These are phyloP conservation scores for Ambrosia artemisiifolia DNA, from an alignment of 129 eudicot genomes.

Conservation along the genomic window DNA sequence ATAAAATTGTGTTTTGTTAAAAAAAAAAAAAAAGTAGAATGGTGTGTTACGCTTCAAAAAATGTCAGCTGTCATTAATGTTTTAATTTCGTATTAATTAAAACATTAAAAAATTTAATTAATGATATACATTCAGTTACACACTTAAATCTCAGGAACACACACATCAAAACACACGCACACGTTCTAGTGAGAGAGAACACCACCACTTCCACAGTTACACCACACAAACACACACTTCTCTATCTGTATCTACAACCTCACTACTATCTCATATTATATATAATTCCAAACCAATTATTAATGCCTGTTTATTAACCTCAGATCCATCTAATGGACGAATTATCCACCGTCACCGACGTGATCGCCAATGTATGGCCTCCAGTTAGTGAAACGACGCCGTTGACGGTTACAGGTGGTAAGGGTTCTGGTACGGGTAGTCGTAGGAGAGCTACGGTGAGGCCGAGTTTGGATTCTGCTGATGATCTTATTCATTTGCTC, in stretches of 20 bases:
- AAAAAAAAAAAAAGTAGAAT: too few relatives aligned
- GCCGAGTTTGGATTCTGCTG: conserved; percentile 73
- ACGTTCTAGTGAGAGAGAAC: conserved; percentile 32
- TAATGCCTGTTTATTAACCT: conserved; percentile 38
- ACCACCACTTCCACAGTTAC: not conserved
- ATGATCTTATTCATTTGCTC: conserved; percentile 66
- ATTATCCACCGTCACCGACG: conserved; percentile 47
- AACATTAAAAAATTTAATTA: not conserved
- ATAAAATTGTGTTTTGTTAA: too few relatives aligned
- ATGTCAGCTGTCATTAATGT: not conserved
- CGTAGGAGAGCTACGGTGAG: conserved; percentile 61
- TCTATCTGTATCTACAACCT: conserved; percentile 13
- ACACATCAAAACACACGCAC: conserved; percentile 11
- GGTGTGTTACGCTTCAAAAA: too few relatives aligned
- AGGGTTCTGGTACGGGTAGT: conserved; percentile 26
- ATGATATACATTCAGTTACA: not conserved
- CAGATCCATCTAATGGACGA: conserved; percentile 73
- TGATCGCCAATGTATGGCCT: conserved; percentile 48
- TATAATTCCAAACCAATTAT: conserved; percentile 29
- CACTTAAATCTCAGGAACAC: conserved; percentile 11
- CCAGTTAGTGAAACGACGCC: conserved; percentile 34
- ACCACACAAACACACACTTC: not conserved
- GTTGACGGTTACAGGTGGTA: conserved; percentile 43
- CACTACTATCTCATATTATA: conserved; percentile 7
- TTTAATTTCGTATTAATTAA: not conserved